A percentile compares a stretch with the other conserved stretches of the same genome.
These are phyloP conservation scores for Terana coerulea DNA, from an alignment of 768 basidiomycete species.

Conservation along the genomic window DNA sequence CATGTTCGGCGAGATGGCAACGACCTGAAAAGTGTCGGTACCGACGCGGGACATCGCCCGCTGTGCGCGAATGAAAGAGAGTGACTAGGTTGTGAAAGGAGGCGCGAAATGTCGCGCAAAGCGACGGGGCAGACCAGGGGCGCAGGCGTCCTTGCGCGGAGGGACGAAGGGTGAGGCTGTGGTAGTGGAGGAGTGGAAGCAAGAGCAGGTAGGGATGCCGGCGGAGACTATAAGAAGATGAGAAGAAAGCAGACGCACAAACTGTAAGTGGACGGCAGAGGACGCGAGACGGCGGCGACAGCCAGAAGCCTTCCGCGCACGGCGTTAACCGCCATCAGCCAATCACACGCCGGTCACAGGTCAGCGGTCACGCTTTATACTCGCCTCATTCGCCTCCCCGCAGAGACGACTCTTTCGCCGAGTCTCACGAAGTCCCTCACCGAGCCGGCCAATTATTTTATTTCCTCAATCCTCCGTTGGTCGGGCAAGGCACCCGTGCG, in stretches of 20 bases:
- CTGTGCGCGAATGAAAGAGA: not conserved
- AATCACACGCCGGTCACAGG: too few relatives aligned
- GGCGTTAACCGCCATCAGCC: conserved; percentile 3
- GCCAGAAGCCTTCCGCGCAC: not conserved
- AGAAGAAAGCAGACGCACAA: not conserved
- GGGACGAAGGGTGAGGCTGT: conserved; percentile 11
- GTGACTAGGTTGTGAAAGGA: not conserved
- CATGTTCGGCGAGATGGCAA: conserved; percentile 19
- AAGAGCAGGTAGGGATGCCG: conserved; percentile 2
- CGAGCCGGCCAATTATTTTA: too few relatives aligned
- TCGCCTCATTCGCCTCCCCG: too few relatives aligned
- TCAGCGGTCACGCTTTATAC: too few relatives aligned
- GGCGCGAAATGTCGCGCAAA: conserved; percentile 1
- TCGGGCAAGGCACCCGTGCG: too few relatives aligned
- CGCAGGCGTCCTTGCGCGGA: conserved; percentile 3
- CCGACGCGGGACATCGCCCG: not conserved
- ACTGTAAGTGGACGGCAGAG: not conserved
- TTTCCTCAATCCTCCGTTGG: too few relatives aligned
- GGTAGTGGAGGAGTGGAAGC: not conserved
- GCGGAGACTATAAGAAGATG: conserved; percentile 6
- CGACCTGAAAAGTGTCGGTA: conserved; percentile 9
- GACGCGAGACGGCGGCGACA: not conserved
- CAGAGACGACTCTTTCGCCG: too few relatives aligned
- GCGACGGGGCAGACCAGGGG: conserved; percentile 1
- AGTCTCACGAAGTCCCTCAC: too few relatives aligned